These are phyloP conservation scores for Boletus semigastroideus DNA, from an alignment of 1,284 basidiomycete genomes.

Conservation along the genomic window DNA sequence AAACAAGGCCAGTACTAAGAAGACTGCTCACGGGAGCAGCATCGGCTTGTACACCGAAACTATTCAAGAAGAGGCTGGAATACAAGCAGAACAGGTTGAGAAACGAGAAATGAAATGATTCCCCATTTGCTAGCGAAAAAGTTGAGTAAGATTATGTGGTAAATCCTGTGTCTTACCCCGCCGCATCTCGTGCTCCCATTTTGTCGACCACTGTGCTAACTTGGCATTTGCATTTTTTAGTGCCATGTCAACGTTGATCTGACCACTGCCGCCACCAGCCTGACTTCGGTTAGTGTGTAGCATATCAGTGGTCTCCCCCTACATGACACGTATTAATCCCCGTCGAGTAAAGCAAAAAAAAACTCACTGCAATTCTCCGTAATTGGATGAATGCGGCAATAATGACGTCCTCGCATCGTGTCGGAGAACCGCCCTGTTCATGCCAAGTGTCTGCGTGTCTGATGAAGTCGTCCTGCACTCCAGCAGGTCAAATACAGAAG, in stretches of 20 bases:
- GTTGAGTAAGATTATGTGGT: conserved; percentile 10
- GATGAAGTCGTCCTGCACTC: conserved; percentile 59
- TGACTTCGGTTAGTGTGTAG: conserved; percentile 57
- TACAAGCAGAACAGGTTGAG: conserved; percentile 73
- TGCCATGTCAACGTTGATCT: conserved; percentile 69
- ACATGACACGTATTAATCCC: conserved; percentile 12
- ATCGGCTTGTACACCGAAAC: conserved; percentile 69
- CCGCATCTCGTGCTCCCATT: conserved; percentile 69
- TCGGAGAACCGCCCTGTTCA: conserved; percentile 49
- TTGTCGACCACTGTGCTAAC: conserved; percentile 65
- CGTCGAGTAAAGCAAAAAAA: background rate
- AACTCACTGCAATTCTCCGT: conserved; percentile 67
- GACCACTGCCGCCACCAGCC: conserved; percentile 46
- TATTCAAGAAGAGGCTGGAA: conserved; percentile 77
- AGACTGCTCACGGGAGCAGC: conserved; percentile 49
- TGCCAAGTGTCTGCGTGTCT: conserved; percentile 69
- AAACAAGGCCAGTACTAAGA: background rate
- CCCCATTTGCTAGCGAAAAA: conserved; percentile 50
- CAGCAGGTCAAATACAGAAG: conserved; percentile 10
- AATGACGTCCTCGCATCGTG: conserved; percentile 77
- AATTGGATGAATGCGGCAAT: conserved; percentile 72
- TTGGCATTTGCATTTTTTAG: conserved; percentile 69
- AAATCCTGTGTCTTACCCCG: conserved; percentile 45
- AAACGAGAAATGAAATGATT: conserved; percentile 71
- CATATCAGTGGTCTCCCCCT: conserved; percentile 76